Evolutionary conservation across 352 stramenopile genomes (phyloP).

Genomic region (Globisporangium alternatum): DNA sequence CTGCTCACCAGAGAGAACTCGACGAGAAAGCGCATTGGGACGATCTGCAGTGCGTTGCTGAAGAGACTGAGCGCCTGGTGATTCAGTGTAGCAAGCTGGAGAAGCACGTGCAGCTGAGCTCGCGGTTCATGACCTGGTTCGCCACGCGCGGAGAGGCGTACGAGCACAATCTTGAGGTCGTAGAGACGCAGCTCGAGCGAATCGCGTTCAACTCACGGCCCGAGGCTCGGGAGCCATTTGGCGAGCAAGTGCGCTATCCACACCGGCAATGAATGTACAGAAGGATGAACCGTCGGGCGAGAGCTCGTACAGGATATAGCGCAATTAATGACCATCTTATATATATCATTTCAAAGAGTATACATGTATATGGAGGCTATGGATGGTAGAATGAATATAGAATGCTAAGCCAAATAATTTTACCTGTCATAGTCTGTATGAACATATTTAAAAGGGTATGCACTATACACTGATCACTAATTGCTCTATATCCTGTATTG

Average conservation of each 20-base stretch:
- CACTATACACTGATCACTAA: too few relatives aligned
- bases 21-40: conserved; percentile 5
- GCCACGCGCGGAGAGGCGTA: conserved; percentile 60
- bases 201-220: conserved; percentile 39
- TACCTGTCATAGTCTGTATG: too few relatives aligned
- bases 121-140: conserved; percentile 78
- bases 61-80: background rate
- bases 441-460: too few relatives aligned
- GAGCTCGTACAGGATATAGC: too few relatives aligned
- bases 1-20: conserved; percentile 11
- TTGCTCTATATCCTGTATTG: too few relatives aligned
- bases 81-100: conserved; percentile 29
- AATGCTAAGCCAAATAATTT: too few relatives aligned
- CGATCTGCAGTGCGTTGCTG: conserved; percentile 19
- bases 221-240: conserved; percentile 43
- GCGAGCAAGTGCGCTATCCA: conserved; percentile 40
- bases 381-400: too few relatives aligned
- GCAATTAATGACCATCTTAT: too few relatives aligned
- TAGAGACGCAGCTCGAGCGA: conserved; percentile 61
- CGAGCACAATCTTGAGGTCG: conserved; percentile 64
- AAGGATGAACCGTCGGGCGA: too few relatives aligned
- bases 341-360: too few relatives aligned
- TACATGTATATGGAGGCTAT: too few relatives aligned
- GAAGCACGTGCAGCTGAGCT: conserved; percentile 46
- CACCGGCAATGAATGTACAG: conserved; percentile 4